Evolutionary conservation across 768 basidiomycete genomes (phyloP).

Genomic region (Boletellus ananas): DNA sequence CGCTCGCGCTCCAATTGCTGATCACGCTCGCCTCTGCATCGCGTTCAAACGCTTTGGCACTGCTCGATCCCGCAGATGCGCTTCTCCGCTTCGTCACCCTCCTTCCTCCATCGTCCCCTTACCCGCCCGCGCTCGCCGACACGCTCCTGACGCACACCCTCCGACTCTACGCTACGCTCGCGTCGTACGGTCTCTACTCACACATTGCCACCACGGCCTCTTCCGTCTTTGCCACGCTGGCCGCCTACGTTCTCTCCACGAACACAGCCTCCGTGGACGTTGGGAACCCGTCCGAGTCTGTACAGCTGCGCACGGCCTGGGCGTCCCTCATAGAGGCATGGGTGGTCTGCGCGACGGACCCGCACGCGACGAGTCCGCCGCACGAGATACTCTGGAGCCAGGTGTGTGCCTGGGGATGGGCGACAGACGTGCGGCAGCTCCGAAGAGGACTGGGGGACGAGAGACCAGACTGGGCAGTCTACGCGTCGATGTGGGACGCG

Average conservation of each 20-base stretch:
- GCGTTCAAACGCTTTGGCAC: conserved; percentile 56
- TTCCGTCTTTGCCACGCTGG: conserved; percentile 51
- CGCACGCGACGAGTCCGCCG: conserved; percentile 78
- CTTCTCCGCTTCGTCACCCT: conserved; percentile 69
- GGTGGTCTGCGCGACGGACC: conserved; percentile 84
- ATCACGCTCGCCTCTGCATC: conserved; percentile 58
- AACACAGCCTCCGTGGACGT: conserved; percentile 17
- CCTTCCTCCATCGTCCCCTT: conserved; percentile 45
- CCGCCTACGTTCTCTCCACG: conserved; percentile 41
- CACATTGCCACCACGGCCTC: conserved; percentile 60
- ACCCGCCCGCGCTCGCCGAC: conserved; percentile 35
- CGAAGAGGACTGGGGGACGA: conserved; percentile 31
- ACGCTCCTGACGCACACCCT: conserved; percentile 56
- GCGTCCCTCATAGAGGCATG: conserved; percentile 60
- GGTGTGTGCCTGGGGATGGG: conserved; percentile 76
- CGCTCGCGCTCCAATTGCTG: conserved; percentile 53
- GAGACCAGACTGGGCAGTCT: conserved; percentile 26
- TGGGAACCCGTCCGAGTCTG: background rate
- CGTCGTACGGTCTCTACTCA: conserved; percentile 74
- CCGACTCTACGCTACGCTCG: conserved; percentile 59
- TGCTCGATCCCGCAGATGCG: conserved; percentile 57
- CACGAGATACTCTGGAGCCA: conserved; percentile 93
- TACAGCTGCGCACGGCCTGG: conserved; percentile 47
- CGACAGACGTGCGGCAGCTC: conserved; percentile 47
- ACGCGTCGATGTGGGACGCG: conserved; percentile 37